phyloP scores from a whole-genome alignment of 2,329 filamentous ascomycete species.

The Acephala macrosclerotiorum region DNA sequence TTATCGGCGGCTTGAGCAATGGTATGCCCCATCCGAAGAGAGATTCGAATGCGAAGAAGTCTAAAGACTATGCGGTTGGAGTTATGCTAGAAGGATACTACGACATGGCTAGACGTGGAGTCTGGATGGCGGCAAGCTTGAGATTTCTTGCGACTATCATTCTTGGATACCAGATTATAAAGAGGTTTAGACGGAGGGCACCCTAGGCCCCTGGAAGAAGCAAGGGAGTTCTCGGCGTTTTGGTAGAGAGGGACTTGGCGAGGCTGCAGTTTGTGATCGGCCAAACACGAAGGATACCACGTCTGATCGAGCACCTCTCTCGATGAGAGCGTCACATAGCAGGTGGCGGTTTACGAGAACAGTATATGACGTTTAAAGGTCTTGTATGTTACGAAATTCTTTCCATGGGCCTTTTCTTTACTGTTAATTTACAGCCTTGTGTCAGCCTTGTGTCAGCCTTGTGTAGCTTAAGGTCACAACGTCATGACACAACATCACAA shows the following conservation, averaged over 20 bases:
- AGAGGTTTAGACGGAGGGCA: constrained; percentile 15
- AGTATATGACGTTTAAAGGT: not conserved
- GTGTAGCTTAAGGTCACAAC: not conserved
- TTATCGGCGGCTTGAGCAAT: constrained; percentile 31
- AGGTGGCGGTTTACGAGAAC: not conserved
- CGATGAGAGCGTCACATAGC: not conserved
- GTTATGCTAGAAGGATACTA: constrained; percentile 45
- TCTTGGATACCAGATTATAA: constrained; percentile 19
- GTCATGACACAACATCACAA: not conserved
- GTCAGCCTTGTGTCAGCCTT: not conserved
- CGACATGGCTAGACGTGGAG: constrained; percentile 39
- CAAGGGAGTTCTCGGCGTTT: not conserved
- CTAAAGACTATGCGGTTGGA: constrained; percentile 37
- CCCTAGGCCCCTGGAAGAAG: not conserved
- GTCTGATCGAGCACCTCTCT: not conserved
- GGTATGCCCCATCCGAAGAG: constrained; percentile 28
- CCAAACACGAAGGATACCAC: not conserved
- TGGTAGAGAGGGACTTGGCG: not conserved
- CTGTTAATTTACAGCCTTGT: not conserved
- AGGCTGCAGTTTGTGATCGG: not conserved
- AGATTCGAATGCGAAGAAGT: constrained; percentile 31
- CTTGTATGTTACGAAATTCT: not conserved
- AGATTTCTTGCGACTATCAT: constrained; percentile 27
- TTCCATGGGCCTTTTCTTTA: not conserved
- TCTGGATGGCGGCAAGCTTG: constrained; percentile 38